Evolutionary conservation across 345 rosid genomes (phyloP).

Genomic region (Eucalyptus viminalis): DNA sequence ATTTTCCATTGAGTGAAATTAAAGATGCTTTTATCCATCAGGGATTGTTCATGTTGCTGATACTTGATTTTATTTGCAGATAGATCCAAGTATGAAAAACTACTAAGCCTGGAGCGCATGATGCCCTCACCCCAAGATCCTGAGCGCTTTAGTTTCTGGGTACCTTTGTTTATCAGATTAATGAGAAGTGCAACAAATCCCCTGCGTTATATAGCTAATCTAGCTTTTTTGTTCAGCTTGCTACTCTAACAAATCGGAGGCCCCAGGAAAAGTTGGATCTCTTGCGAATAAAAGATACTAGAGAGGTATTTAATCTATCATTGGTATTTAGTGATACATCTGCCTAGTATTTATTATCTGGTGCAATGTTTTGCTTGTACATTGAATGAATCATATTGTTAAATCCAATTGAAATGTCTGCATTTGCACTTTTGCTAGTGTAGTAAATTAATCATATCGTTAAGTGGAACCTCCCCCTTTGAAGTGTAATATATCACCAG

Average conservation of each 20-base stretch:
- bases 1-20: neutral
- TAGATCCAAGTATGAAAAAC: constrained; percentile 51
- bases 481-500: neutral
- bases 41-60: neutral
- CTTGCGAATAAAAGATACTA: constrained; percentile 65
- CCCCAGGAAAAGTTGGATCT: constrained; percentile 84
- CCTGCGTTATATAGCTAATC: neutral
- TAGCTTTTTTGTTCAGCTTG: constrained; percentile 40
- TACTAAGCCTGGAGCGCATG: constrained; percentile 56
- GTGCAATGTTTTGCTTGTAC: neutral
- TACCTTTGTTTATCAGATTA: constrained; percentile 4
- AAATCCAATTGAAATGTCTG: neutral
- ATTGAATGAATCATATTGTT: neutral
- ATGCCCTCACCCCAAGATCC: constrained; percentile 76
- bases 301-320: constrained; percentile 42
- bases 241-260: constrained; percentile 60
- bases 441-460: neutral
- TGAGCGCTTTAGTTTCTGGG: constrained; percentile 96
- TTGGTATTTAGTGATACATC: neutral
- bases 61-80: constrained; percentile 21
- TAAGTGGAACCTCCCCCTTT: neutral
- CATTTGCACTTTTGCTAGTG: neutral
- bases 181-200: neutral
- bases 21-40: neutral
- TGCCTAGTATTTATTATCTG: neutral